A percentile compares a stretch with the other conserved stretches of the same genome.
Conservation (phyloP, 1,139 yeast species). For the Nematodospora anomalae region DNA sequence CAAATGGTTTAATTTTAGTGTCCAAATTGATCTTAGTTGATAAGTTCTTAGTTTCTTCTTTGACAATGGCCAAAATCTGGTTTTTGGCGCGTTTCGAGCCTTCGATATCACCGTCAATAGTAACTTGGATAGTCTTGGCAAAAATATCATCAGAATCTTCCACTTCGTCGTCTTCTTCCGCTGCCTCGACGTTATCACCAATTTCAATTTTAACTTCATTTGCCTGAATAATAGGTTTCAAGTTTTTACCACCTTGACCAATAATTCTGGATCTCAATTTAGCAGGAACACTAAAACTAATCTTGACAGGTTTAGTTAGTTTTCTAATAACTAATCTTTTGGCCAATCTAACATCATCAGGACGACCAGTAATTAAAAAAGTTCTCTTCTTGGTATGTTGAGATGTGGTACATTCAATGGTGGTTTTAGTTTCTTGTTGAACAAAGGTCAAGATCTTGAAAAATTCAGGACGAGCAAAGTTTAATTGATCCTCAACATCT, state of each 20-base stretch:
- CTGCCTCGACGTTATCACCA: slow-evolving; percentile 36
- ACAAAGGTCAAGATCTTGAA: slow-evolving; percentile 62
- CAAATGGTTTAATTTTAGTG: slow-evolving; percentile 52
- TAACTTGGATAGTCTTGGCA: slow-evolving; percentile 58
- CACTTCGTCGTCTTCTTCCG: slow-evolving; percentile 21
- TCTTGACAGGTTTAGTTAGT: slow-evolving; percentile 71
- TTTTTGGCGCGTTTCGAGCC: slow-evolving; percentile 75
- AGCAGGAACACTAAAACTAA: slow-evolving; percentile 70
- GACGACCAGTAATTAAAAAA: slow-evolving; percentile 78
- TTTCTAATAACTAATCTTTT: slow-evolving; percentile 74
- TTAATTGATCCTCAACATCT: slow-evolving; percentile 64
- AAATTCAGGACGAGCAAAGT: slow-evolving; percentile 63
- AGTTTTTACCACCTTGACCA: slow-evolving; percentile 84
- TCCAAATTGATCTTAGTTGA: slow-evolving; percentile 50
- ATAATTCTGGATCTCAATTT: slow-evolving; percentile 77
- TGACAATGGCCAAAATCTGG: slow-evolving; percentile 70
- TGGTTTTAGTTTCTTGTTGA: slow-evolving; percentile 61
- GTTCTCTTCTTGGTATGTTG: slow-evolving; percentile 77
- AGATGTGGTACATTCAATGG: slow-evolving; percentile 83
- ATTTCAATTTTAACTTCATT: slow-evolving; percentile 78
- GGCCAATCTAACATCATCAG: slow-evolving; percentile 67
- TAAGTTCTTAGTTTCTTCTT: slow-evolving; percentile 66
- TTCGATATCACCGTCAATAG: slow-evolving; percentile 82
- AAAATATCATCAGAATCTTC: slow-evolving; percentile 44
- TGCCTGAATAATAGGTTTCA: slow-evolving; percentile 74